Percentiles rank a stretch among this genome's conserved stretches.
Evolutionary conservation across 345 rosid species (phyloP).

Genomic region (Eucalyptus erythrocorys): DNA sequence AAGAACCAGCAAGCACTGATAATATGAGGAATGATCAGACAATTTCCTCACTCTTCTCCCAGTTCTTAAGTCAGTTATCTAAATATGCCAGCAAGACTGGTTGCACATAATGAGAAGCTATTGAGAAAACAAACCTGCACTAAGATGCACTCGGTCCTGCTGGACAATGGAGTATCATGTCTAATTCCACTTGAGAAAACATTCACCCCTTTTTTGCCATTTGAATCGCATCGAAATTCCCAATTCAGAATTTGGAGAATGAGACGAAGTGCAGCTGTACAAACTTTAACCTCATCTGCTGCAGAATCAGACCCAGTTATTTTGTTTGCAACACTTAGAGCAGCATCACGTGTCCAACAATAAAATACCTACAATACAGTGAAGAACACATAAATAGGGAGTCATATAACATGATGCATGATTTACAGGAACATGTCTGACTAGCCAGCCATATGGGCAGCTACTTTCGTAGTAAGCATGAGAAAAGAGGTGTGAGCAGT

Average conservation of each 20-base stretch:
- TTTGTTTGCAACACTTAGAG: constrained; percentile 56
- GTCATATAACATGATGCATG: neutral
- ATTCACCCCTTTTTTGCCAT: constrained; percentile 33
- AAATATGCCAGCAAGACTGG: neutral
- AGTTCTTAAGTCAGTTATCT: neutral
- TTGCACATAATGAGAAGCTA: neutral
- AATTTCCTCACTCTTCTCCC: neutral
- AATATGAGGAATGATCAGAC: neutral
- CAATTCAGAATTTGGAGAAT: constrained; percentile 93
- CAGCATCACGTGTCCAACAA: constrained; percentile 86
- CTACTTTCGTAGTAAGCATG: neutral
- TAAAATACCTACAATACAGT: constrained; percentile 57
- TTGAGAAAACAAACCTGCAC: constrained; percentile 55
- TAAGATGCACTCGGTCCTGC: constrained; percentile 55
- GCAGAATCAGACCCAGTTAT: constrained; percentile 49
- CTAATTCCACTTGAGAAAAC: constrained; percentile 51
- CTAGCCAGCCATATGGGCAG: neutral
- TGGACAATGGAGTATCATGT: constrained; percentile 32
- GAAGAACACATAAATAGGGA: neutral
- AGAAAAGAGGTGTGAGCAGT: neutral
- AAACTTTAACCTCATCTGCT: constrained; percentile 79
- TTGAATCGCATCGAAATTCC: constrained; percentile 57
- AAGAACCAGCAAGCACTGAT: neutral
- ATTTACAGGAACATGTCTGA: neutral
- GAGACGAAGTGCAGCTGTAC: constrained; percentile 72